Conservation (phyloP, 306 rosid genomes). For the Inga leiocalycina region DNA sequence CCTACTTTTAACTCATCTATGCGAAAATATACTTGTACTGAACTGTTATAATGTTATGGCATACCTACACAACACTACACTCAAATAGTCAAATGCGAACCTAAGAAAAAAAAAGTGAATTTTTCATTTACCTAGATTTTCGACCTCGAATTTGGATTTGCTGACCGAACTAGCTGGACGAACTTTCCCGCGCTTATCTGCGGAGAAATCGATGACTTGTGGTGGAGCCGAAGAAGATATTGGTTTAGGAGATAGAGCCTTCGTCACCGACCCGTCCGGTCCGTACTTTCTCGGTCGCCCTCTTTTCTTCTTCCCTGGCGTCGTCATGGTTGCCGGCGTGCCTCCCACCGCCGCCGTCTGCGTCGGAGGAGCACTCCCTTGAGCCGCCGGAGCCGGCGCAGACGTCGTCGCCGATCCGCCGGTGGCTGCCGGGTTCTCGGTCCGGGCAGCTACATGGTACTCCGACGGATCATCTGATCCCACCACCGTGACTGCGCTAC, state of each 20-base stretch:
- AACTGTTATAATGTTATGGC: not conserved
- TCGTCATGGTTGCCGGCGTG: not conserved
- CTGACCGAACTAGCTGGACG: constrained; percentile 76
- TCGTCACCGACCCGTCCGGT: constrained; percentile 73
- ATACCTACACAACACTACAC: not conserved
- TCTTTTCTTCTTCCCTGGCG: constrained; percentile 84
- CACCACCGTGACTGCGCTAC: constrained; percentile 92
- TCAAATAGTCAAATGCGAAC: not conserved
- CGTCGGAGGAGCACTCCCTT: constrained; percentile 32
- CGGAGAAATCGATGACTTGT: constrained; percentile 93
- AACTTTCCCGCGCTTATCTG: constrained; percentile 81
- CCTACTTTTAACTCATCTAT: constrained; percentile 7
- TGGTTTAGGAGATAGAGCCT: constrained; percentile 90
- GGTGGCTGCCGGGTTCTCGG: constrained; percentile 54
- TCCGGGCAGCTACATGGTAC: constrained; percentile 87
- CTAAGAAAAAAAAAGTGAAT: not conserved
- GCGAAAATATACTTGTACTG: constrained; percentile 1
- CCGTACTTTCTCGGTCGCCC: constrained; percentile 97
- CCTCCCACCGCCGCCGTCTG: constrained; percentile 28
- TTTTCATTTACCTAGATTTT: constrained; percentile 70
- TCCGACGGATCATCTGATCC: constrained; percentile 99
- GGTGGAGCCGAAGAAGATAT: constrained; percentile 89
- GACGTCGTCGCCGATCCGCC: constrained; percentile 53
- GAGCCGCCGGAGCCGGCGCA: constrained; percentile 24
- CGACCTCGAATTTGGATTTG: constrained; percentile 75